Base-by-base conservation (phyloP, 2,329 filamentous ascomycete genomes). In the Penicillium sp. region DNA sequence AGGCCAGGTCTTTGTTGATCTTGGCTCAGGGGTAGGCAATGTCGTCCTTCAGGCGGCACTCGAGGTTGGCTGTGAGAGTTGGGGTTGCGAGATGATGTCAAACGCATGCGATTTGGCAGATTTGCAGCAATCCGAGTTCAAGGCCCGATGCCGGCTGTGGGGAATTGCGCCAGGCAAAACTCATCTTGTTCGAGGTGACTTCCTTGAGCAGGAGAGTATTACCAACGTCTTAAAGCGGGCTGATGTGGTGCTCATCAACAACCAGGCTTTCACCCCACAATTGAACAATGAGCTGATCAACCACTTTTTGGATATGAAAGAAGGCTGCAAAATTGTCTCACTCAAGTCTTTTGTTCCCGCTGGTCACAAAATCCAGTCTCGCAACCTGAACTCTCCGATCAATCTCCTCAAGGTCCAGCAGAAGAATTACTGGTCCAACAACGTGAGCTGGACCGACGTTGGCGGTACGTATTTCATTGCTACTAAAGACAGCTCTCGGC, bases 241-340 rank as follows among this genome's bases (percentile, higher is more conserved):
- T 2, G 94, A 99, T 71, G 92, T 97, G n/a, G 85, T 99, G 19
- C 83, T 99, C 27, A 93, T 97, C 67, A 99, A 99, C 79, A 99
- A 99, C 76, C 92, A 97, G 76, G 94, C 92, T 2, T 99, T 99
- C 75, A 92, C 88, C 6, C 88, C 92, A 15, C 83, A 88, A 65
- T 84, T 97, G 54, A 99, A 97, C 75, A 88, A 91, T 69, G 85
- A 86, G 60, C 81, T 99, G 45, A 85, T 93, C 64, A 86, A 91
- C 66, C 91, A 96, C 79, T 97, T 99, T 69, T 79, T 99, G 59
- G 94, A 99, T 69, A 80, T 97, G 61, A 97, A 97, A 76, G 83
- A 90, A 53, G 93, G 93, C 3, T 92, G 90, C 75, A 89, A 89
- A 73, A 89, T 99, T 55, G 88, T 97, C 41, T 96, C 91, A 50